These are phyloP conservation scores for Xylariales sp. DNA, from an alignment of 2,329 filamentous ascomycete species.

Conservation along the genomic window DNA sequence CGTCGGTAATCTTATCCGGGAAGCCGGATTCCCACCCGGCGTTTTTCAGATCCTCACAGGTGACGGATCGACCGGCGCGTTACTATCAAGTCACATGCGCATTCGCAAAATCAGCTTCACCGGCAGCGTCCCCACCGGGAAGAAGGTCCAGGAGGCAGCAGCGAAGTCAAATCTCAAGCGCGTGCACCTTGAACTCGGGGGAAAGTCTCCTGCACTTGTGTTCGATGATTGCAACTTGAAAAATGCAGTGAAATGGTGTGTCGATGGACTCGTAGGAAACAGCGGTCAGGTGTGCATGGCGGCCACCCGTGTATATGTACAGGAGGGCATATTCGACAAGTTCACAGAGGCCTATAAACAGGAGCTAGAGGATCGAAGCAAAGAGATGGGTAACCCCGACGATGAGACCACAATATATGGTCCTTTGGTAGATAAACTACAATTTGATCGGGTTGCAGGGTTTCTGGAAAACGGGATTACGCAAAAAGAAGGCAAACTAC, in stretches of 20 bases:
- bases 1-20: constrained; percentile 23
- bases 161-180: constrained; percentile 62
- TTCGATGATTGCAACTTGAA: constrained; percentile 62
- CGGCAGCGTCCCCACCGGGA: constrained; percentile 63
- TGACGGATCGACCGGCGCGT: constrained; percentile 27
- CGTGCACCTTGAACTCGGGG: constrained; percentile 69
- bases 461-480: neutral
- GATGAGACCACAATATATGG: constrained; percentile 55
- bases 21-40: constrained; percentile 34
- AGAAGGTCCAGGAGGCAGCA: constrained; percentile 60
- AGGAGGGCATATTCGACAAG: constrained; percentile 49
- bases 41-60: constrained; percentile 35
- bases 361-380: constrained; percentile 51
- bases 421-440: constrained; percentile 44
- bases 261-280: constrained; percentile 57
- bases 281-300: constrained; percentile 74
- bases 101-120: constrained; percentile 65
- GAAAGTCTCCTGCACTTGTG: constrained; percentile 63
- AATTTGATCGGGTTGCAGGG: constrained; percentile 37
- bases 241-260: constrained; percentile 42
- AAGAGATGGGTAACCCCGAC: constrained; percentile 58
- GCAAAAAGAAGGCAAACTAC: neutral
- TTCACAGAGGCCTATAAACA: constrained; percentile 58
- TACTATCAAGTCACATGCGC: constrained; percentile 20
- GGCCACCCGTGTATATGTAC: constrained; percentile 67